Percentiles rank a stretch among this genome's conserved stretches.
These are phyloP conservation scores for Claviceps digitariae DNA, from an alignment of 2,329 filamentous ascomycete genomes.

Conservation along the genomic window DNA sequence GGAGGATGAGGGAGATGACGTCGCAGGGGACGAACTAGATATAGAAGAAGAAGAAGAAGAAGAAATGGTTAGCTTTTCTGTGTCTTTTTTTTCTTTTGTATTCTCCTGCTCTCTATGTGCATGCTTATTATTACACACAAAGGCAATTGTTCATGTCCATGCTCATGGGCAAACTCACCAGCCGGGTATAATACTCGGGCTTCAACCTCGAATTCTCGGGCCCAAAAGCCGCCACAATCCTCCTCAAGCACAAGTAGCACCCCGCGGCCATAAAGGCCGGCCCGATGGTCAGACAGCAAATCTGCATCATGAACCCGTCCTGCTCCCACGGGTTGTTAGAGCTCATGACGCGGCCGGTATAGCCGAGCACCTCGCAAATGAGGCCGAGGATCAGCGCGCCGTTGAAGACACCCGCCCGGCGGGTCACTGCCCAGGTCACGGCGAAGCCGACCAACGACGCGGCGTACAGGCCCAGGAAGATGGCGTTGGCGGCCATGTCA, in stretches of 20 bases:
- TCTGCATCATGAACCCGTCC: constrained; percentile 39
- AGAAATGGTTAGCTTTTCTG: too few relatives aligned
- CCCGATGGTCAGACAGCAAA: constrained; percentile 48
- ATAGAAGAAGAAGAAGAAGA: too few relatives aligned
- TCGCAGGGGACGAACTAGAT: constrained; percentile 50
- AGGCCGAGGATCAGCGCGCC: constrained; percentile 41
- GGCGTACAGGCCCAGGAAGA: constrained; percentile 36
- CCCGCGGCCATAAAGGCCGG: constrained; percentile 52
- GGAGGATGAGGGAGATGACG: constrained; percentile 44
- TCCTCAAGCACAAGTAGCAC: constrained; percentile 47
- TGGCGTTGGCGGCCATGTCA: constrained; percentile 34
- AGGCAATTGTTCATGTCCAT: too few relatives aligned
- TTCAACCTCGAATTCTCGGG: constrained; percentile 33
- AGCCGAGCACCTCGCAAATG: constrained; percentile 43
- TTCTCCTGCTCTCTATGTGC: background rate
- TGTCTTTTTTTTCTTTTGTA: background rate
- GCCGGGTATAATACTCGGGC: constrained; percentile 33
- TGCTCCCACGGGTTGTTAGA: constrained; percentile 38
- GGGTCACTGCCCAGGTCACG: constrained; percentile 26
- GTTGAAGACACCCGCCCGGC: constrained; percentile 35
- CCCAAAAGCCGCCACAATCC: constrained; percentile 34
- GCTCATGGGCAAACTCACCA: constrained; percentile 28
- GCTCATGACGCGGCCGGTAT: constrained; percentile 42
- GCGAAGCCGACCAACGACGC: constrained; percentile 29
- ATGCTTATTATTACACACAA: too few relatives aligned